phyloP scores from a whole-genome alignment of 2,329 filamentous ascomycete species.

The Coniochaeta prunicola region DNA sequence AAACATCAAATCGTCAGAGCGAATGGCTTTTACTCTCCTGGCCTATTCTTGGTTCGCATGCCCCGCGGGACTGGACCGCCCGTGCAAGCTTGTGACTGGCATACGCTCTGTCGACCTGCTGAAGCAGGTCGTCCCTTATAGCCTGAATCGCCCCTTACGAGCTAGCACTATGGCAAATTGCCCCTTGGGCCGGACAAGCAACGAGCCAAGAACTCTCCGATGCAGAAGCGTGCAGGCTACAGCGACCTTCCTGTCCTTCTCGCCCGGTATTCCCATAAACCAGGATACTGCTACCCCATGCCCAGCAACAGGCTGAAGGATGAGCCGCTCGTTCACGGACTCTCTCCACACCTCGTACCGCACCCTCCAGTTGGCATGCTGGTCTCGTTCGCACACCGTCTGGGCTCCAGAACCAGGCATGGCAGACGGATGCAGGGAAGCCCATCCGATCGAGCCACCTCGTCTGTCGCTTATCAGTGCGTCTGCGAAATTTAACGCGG shows the following conservation, averaged over 20 bases:
- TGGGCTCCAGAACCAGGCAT: neutral
- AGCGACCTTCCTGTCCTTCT: neutral
- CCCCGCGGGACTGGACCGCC: neutral
- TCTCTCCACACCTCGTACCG: slow-evolving; percentile 12
- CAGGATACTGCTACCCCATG: slow-evolving; percentile 7
- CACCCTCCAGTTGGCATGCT: neutral
- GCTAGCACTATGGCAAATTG: neutral
- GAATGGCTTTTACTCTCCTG: neutral
- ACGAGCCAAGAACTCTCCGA: neutral
- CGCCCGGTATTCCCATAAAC: slow-evolving; percentile 9
- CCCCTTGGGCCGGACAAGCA: neutral
- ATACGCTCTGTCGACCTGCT: neutral
- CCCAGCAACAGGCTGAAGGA: slow-evolving; percentile 5
- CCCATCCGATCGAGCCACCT: neutral
- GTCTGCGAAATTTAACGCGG: neutral
- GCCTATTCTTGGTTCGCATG: neutral
- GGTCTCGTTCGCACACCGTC: neutral
- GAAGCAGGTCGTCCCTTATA: neutral
- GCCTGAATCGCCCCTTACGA: neutral
- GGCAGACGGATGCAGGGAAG: neutral
- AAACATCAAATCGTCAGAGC: neutral
- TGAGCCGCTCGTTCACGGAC: slow-evolving; percentile 9
- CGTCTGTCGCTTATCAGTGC: neutral
- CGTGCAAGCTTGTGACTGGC: neutral
- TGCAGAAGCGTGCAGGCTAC: neutral